Evolutionary conservation across 331 rosid genomes (phyloP), one percentile per base, ranked within the genome.

Genomic region (Rosa hybrid): DNA sequence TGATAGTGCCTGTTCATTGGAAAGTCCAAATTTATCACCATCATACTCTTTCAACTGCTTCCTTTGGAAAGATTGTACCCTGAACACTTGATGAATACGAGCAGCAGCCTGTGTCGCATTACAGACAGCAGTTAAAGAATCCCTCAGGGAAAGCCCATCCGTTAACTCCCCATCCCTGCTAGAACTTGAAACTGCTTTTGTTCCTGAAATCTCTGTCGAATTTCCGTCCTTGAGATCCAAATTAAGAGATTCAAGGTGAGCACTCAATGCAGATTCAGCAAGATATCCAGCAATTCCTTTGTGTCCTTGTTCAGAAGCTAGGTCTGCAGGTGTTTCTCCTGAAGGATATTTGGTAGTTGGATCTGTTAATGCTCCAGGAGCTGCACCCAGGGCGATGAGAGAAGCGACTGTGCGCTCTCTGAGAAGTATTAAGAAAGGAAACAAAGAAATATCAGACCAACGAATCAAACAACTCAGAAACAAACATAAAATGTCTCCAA

Each of bases 251-350:
- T 65, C 25, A 38, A 92, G 92, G 50, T 90, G 97, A 23, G 86
- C 83, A 75, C 86, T 87, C 71, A 92, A 77, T 27, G 82, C 84
- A 81, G 88, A 84, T 67, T 92, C 94, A 53, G 97, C 92, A 75
- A 94, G 97, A 87, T 86, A 92, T 72, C 97, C 98, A 56, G 97
- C 92, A 73, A 94, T 94, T 77, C 97, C 98, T 83, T 94, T 94
- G 86, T 92, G 97, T 72, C 97, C 97, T 62, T 82, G 87, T 53
- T 76, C 86, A 69, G 92, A 92, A 42, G 98, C 97, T 76, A 94
- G 89, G 81, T 92, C 98, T 23, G 97, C 92, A 72, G 98, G 97
- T 76, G 97, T 86, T 85, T 90, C 89, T 53, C 97, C 92, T 5
- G 89, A 48, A n/a, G 91, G 94, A 79, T 85, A 72, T 71, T 83